Percentiles rank a stretch among this genome's conserved stretches.
Evolutionary conservation across 2,329 filamentous ascomycete genomes (phyloP).

Genomic region (Alternaria sp.): DNA sequence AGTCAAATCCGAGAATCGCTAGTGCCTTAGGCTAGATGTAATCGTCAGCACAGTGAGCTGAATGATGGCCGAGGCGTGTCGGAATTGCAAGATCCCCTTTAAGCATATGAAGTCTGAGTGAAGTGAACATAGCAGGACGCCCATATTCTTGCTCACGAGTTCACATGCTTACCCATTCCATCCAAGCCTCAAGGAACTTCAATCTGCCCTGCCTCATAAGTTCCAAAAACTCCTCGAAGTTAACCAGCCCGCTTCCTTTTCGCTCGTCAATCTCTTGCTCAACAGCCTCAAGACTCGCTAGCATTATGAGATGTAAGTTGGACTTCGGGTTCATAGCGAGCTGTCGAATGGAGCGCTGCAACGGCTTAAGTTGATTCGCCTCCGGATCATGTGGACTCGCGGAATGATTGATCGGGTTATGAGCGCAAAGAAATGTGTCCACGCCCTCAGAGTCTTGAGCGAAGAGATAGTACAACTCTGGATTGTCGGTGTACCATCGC

Average conservation of each 20-base stretch:
- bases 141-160: not conserved
- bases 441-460: conserved; percentile 4
- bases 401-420: conserved; percentile 8
- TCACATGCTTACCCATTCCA: conserved; percentile 69
- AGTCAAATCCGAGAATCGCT: not conserved
- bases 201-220: conserved; percentile 71
- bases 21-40: not conserved
- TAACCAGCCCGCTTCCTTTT: conserved; percentile 81
- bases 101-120: not conserved
- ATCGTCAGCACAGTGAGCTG: not conserved
- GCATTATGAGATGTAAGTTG: conserved; percentile 38
- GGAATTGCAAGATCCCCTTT: not conserved
- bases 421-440: not conserved
- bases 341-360: conserved; percentile 28
- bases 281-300: conserved; percentile 65
- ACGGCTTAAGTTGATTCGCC: conserved; percentile 15
- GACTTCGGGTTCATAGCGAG: conserved; percentile 24
- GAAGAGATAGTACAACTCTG: conserved; percentile 19
- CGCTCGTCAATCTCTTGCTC: conserved; percentile 73
- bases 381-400: conserved; percentile 20
- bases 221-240: conserved; percentile 78
- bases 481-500: conserved; percentile 23
- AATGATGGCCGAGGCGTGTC: not conserved
- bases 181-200: conserved; percentile 86
- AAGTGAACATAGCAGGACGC: not conserved